phyloP scores from a whole-genome alignment of 495 filamentous ascomycete species.

The Xylaria venustula region DNA sequence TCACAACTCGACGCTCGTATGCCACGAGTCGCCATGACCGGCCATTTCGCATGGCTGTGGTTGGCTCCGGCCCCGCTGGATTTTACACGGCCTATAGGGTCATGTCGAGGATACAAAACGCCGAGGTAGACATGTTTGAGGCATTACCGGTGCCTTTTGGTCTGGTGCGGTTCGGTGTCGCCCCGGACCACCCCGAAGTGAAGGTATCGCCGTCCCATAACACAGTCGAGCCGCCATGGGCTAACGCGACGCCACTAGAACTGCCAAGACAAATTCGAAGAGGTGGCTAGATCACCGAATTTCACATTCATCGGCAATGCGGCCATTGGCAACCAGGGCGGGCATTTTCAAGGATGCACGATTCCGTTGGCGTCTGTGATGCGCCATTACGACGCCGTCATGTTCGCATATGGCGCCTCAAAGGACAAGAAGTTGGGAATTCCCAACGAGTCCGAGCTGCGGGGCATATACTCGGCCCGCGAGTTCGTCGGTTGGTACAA shows the following conservation, averaged over 20 bases:
- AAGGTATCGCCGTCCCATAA: conserved; percentile 60
- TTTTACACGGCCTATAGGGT: conserved; percentile 91
- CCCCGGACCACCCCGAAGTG: conserved; percentile 95
- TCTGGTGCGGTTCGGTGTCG: conserved; percentile 88
- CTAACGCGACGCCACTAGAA: conserved; percentile 55
- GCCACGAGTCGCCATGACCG: conserved; percentile 39
- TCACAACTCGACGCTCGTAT: conserved; percentile 20
- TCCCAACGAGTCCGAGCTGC: conserved; percentile 69
- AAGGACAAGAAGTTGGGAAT: conserved; percentile 77
- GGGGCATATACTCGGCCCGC: conserved; percentile 81
- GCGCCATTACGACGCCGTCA: conserved; percentile 85
- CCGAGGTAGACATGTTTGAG: conserved; percentile 94
- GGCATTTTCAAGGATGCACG: conserved; percentile 43
- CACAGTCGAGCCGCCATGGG: not conserved
- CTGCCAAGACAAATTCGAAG: conserved; percentile 87
- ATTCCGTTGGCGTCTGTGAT: conserved; percentile 67
- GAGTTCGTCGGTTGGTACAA: conserved; percentile 99
- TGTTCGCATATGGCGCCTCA: conserved; percentile 91
- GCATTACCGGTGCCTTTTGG: conserved; percentile 89
- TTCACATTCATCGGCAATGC: conserved; percentile 95
- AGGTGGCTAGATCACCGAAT: conserved; percentile 73
- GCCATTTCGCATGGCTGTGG: conserved; percentile 76
- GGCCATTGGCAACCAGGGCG: conserved; percentile 61
- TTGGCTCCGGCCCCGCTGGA: conserved; percentile 93
- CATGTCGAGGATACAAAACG: conserved; percentile 67